phyloP scores from a whole-genome alignment of 106 monocot genomes.

The Dioscorea alata region DNA sequence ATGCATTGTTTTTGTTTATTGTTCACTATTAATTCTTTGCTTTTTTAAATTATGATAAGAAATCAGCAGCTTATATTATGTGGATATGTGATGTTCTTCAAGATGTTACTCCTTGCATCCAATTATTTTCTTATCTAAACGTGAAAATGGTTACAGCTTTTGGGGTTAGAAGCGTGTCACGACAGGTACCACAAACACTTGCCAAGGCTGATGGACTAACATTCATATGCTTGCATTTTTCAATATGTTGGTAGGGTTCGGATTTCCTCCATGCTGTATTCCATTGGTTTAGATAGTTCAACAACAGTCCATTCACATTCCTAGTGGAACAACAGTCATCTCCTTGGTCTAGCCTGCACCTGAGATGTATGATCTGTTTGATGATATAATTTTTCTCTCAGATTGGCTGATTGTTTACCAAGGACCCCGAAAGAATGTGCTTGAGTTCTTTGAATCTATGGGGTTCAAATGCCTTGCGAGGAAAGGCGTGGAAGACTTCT shows the following conservation, averaged over 20 bases:
- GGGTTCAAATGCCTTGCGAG: constrained; percentile 38
- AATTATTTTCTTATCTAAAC: too few species aligned
- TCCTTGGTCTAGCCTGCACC: constrained; percentile 36
- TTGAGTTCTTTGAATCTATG: constrained; percentile 36
- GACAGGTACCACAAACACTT: constrained; percentile 23
- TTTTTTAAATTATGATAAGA: too few species aligned
- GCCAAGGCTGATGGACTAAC: background rate
- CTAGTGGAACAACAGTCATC: constrained; percentile 21
- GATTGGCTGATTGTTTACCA: constrained; percentile 33
- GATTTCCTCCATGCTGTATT: background rate
- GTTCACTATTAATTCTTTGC: too few species aligned
- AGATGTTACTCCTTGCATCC: too few species aligned
- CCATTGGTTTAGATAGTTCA: constrained; percentile 34
- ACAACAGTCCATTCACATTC: constrained; percentile 31
- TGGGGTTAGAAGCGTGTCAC: constrained; percentile 72
- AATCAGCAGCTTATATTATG: too few species aligned
- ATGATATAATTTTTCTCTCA: constrained; percentile 39
- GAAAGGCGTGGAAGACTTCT: constrained; percentile 37
- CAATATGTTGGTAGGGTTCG: too few species aligned
- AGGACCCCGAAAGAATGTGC: constrained; percentile 29
- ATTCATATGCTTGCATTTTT: too few species aligned
- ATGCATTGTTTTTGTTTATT: too few species aligned
- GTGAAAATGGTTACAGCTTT: constrained; percentile 16
- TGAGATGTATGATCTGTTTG: constrained; percentile 31
- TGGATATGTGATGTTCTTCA: too few species aligned